Base-by-base conservation (phyloP, 2,329 filamentous ascomycete species). In the Scytalidium lignicola region DNA sequence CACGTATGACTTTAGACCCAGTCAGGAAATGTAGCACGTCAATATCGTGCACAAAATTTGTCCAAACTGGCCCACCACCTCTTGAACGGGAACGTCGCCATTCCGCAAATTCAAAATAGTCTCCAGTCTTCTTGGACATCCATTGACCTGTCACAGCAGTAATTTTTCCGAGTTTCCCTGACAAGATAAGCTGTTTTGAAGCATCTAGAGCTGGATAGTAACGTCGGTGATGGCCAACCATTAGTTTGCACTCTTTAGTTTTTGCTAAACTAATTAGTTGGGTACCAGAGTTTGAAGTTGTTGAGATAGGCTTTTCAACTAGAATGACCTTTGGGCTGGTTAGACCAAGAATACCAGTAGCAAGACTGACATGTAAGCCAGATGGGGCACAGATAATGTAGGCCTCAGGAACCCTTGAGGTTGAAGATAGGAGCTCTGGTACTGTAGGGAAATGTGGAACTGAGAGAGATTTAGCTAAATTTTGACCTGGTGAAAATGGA, bases 21-120 rank as follows among this genome's bases (percentile, higher is more conserved):
- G 81, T 69, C 1, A 80, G 63, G 58, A 74, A 72, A 28, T 80
- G 77, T 13, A 82, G 64, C 0, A 80, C 62, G 50, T 82, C 78
- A 26, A 81, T 66, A 40, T 82, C 79, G 54, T 82, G 79, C n/a
- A 81, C 71, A 41, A 82, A 62, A 55, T 82, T 82, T 54, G 80
- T 80, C 3, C 74, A 64, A 10, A 81, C 62, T 0, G 74, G 71
- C 0, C 76, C 78, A 2, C 71, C 73, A n/a, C n/a, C n/a, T n/a
- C n/a, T n/a, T 9, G 10, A 4, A 15, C 8, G 15, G 5, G 32
- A 37, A 7, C 5, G 10, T 13, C 32, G 7, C 32, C 32, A 37
- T 17, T 37, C n/a, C 15, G 32, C 5, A 4, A n/a, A 5, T 9
- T 8, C 6, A 17, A 15, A n/a, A n/a, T 37, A 37, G 32, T 17